Base-by-base conservation (phyloP, 495 filamentous ascomycete species). In the Penicillium salamii region DNA sequence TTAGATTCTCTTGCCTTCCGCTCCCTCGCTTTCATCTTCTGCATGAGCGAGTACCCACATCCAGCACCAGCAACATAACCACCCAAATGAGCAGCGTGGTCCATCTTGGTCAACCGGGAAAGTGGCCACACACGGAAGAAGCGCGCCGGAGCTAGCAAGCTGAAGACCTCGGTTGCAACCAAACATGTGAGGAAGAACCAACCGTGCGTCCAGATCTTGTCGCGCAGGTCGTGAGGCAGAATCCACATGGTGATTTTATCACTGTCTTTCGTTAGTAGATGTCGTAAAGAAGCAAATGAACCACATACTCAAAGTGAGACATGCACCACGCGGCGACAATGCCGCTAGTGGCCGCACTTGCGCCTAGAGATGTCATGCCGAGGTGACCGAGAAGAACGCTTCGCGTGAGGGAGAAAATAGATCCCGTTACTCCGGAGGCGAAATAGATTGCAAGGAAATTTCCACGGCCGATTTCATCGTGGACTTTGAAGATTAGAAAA, bases 381-480 rank as follows among this genome's bases (percentile, higher is more conserved):
- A 86, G 75, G 44, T 66, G 59, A 8, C 67, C 64, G 6, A 61
- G 49, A 8, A 90, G 50, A 26, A 91, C 84, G 41, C 80, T 75
- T 24, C 64, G 65, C 9, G 74, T 58, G 41, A 97, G 70, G 19
- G 82, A 85, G 2, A 72, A 63, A 49, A 89, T 78, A 34, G 84
- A 85, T 24, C 83, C 85, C 11, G 89, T 19, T 0, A 79, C 78
- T 33, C 89, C 91, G 3, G 81, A 73, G 1, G 80, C 68, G 31
- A 95, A 56, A 65, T 90, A 95, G 5, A 95, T 71, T 7, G 85
- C 83, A 3, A 98, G 72, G 68, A 97, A 96, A 50, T 84, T 80
- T 32, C 86, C 90, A 15, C 92, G 80, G 33, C 91, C 92, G 44
- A 97, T 78, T 45, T 96, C 85, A 57, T 96, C 91, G 71, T 96